Conservation (phyloP, 345 rosid genomes). For the Arabidopsis suecica region DNA sequence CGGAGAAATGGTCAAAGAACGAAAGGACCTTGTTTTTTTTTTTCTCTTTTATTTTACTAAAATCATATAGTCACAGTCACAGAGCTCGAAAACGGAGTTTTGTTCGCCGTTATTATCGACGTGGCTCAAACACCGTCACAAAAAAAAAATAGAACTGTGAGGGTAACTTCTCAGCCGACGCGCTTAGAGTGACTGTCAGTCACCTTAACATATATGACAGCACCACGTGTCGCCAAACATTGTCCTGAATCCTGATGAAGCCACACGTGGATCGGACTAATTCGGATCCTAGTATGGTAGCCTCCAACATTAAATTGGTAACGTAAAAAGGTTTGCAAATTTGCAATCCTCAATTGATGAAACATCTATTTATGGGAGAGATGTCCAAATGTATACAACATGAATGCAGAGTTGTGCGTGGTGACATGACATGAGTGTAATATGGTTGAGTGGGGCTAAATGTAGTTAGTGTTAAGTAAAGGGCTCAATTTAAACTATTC, state of each 20-base stretch:
- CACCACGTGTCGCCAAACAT: not conserved
- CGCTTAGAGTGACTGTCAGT: conserved; percentile 43
- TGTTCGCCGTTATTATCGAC: conserved; percentile 21
- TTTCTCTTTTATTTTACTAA: not conserved
- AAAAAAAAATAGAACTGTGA: not conserved
- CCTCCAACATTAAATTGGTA: not conserved
- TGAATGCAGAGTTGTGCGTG: not conserved
- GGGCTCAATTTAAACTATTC: not conserved
- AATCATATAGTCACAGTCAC: conserved; percentile 7
- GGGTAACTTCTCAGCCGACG: conserved; percentile 37
- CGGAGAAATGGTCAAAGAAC: conserved; percentile 25
- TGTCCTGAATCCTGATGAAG: not conserved
- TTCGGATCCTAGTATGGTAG: not conserved
- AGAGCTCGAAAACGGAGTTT: conserved; percentile 15
- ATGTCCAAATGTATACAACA: not conserved
- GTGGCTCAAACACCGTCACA: not conserved
- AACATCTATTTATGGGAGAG: not conserved
- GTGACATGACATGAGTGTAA: conserved; percentile 3
- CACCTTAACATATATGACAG: conserved; percentile 22
- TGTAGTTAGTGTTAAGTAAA: not conserved
- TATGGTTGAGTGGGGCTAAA: conserved; percentile 2
- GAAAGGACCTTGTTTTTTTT: not conserved
- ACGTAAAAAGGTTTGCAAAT: not conserved
- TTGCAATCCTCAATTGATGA: not conserved
- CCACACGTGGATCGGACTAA: not conserved